Percentiles rank a stretch among this genome's conserved stretches.
phyloP scores from a whole-genome alignment of 331 rosid species.

The Stylosanthes scabra region DNA sequence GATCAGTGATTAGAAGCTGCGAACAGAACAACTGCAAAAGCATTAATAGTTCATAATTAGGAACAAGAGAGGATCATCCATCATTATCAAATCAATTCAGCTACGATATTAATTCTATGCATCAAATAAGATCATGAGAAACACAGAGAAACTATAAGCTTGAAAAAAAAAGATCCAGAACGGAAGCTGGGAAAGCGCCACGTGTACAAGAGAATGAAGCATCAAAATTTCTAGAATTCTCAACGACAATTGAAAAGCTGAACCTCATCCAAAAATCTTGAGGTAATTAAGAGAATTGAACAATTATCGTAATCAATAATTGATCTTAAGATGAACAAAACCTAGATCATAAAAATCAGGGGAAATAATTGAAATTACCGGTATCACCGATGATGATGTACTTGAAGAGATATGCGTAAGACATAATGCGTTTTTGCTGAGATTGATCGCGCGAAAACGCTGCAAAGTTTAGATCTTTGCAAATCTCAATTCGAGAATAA shows the following conservation, averaged over 20 bases:
- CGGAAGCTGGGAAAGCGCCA: slow-evolving; percentile 12
- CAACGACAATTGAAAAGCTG: not conserved
- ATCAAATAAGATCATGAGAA: slow-evolving; percentile 12
- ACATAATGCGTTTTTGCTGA: slow-evolving; percentile 49
- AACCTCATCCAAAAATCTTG: not conserved
- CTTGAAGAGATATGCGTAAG: slow-evolving; percentile 98
- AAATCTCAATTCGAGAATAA: slow-evolving; percentile 19
- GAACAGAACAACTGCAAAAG: not conserved
- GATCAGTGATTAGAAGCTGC: not conserved
- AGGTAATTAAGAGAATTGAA: not conserved
- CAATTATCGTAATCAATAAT: not conserved
- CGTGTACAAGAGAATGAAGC: not conserved
- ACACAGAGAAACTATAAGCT: no score
- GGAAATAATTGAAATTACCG: slow-evolving; percentile 51
- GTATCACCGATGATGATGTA: slow-evolving; percentile 99
- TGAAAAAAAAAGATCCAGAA: slow-evolving; percentile 17
- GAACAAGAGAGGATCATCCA: not conserved
- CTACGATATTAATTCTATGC: slow-evolving; percentile 2
- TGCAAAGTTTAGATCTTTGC: slow-evolving; percentile 34
- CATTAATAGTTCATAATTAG: not conserved
- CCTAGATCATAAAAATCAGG: slow-evolving; percentile 6
- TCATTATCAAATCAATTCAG: slow-evolving; percentile 8
- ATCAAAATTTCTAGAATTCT: not conserved
- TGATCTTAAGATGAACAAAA: slow-evolving; percentile 20
- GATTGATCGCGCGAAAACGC: not conserved